These are phyloP conservation scores for Xylariomycetidae sp. DNA, from an alignment of 2,329 filamentous ascomycete species.

Conservation along the genomic window DNA sequence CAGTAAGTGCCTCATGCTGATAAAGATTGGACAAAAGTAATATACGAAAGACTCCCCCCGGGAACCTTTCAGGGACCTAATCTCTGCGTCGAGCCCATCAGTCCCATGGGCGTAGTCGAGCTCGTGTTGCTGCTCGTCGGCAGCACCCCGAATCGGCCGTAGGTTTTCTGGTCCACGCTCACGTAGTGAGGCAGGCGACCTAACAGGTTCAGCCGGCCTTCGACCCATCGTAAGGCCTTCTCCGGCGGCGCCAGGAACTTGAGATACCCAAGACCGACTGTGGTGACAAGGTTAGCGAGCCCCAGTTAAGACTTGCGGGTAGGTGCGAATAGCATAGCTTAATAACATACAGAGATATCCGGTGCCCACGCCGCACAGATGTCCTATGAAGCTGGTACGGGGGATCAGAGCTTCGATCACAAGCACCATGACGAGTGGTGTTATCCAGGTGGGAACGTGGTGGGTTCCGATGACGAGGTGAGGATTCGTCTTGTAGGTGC, in stretches of 20 bases:
- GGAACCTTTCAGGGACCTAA: conserved; percentile 57
- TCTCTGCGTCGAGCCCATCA: conserved; percentile 62
- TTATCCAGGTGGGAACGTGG: conserved; percentile 87
- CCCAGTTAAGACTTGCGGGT: too few species aligned
- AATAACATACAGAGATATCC: conserved; percentile 74
- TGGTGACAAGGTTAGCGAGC: background rate
- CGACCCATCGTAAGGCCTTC: conserved; percentile 80
- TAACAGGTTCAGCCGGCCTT: conserved; percentile 81
- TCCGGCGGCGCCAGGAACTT: conserved; percentile 88
- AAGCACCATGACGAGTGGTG: conserved; percentile 72
- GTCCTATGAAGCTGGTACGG: conserved; percentile 78
- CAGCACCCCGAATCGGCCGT: conserved; percentile 84
- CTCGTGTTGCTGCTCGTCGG: conserved; percentile 49
- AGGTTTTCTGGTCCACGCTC: conserved; percentile 92
- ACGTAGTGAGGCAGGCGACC: conserved; percentile 86
- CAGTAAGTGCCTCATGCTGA: too few species aligned
- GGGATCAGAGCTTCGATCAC: conserved; percentile 74
- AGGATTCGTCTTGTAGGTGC: conserved; percentile 78
- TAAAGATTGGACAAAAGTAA: too few species aligned
- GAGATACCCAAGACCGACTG: conserved; percentile 82
- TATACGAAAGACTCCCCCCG: background rate
- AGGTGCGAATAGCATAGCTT: too few species aligned
- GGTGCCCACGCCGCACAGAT: conserved; percentile 75
- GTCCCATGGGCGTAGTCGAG: conserved; percentile 49
- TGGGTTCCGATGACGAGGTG: conserved; percentile 59